A percentile compares a stretch with the other conserved stretches of the same genome.
These are phyloP conservation scores for Alternaria longipes DNA, from an alignment of 2,329 filamentous ascomycete genomes.

Conservation along the genomic window DNA sequence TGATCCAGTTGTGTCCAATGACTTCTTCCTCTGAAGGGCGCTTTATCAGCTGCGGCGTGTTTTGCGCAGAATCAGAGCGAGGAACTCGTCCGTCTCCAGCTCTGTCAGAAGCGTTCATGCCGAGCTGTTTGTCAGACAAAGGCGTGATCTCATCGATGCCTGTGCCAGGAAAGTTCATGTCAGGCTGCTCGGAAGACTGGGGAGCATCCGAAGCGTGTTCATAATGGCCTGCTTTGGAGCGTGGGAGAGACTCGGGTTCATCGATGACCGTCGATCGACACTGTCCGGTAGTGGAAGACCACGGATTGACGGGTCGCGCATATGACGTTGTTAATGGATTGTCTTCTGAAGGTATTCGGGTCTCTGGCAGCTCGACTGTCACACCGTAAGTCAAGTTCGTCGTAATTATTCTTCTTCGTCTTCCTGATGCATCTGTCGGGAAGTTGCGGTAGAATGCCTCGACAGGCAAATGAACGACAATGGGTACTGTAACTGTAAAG, in stretches of 20 bases:
- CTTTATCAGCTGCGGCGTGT: neutral
- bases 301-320: neutral
- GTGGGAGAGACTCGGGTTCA: neutral
- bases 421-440: neutral
- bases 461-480: neutral
- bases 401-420: neutral
- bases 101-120: neutral
- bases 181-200: no score
- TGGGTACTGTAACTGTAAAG: neutral
- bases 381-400: neutral
- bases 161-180: no score
- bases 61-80: no score
- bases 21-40: neutral
- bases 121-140: no score
- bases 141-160: no score
- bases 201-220: neutral
- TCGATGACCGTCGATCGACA: neutral
- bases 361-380: neutral
- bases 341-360: neutral
- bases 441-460: neutral
- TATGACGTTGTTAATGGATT: neutral
- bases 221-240: neutral
- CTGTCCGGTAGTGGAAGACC: neutral
- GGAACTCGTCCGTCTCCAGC: no score
- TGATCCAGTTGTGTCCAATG: slow-evolving; percentile 5